Evolutionary conservation across 2,329 filamentous ascomycete genomes (phyloP).

Genomic region (Aureobasidium sp.): DNA sequence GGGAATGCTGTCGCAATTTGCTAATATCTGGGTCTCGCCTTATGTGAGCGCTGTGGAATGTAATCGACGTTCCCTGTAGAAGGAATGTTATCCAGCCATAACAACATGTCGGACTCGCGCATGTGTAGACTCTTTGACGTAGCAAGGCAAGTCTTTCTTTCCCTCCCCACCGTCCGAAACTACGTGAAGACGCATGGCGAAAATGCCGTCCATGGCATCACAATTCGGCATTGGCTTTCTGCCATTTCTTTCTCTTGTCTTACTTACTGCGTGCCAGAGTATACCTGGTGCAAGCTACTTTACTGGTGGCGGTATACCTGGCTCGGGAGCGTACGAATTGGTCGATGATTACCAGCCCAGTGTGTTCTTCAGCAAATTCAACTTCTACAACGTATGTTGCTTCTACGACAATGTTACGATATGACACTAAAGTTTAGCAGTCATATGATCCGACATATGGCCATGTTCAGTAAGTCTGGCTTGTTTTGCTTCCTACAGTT

Average conservation of each 20-base stretch:
- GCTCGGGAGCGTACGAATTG: constrained; percentile 21
- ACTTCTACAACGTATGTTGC: constrained; percentile 32
- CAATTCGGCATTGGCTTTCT: not conserved
- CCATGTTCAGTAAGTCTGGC: constrained; percentile 21
- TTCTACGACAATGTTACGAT: too few relatives aligned
- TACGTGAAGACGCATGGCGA: not conserved
- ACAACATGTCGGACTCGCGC: not conserved
- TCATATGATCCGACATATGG: constrained; percentile 25
- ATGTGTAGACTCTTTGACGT: not conserved
- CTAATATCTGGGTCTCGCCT: not conserved
- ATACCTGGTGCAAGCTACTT: constrained; percentile 20
- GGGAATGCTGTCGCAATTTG: not conserved
- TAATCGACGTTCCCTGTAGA: not conserved
- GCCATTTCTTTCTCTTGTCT: constrained; percentile 17
- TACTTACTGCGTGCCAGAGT: constrained; percentile 19
- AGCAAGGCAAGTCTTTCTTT: constrained; percentile 2
- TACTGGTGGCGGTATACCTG: constrained; percentile 23
- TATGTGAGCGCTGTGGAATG: not conserved
- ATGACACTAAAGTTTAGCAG: not conserved
- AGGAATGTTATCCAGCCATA: constrained; percentile 4
- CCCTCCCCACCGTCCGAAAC: not conserved
- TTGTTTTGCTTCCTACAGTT: not conserved
- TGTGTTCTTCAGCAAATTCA: constrained; percentile 29
- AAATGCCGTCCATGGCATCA: constrained; percentile 7
- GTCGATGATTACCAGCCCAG: constrained; percentile 25